phyloP scores from a whole-genome alignment of 1,139 yeast species.

The Geotrichum candidum region DNA sequence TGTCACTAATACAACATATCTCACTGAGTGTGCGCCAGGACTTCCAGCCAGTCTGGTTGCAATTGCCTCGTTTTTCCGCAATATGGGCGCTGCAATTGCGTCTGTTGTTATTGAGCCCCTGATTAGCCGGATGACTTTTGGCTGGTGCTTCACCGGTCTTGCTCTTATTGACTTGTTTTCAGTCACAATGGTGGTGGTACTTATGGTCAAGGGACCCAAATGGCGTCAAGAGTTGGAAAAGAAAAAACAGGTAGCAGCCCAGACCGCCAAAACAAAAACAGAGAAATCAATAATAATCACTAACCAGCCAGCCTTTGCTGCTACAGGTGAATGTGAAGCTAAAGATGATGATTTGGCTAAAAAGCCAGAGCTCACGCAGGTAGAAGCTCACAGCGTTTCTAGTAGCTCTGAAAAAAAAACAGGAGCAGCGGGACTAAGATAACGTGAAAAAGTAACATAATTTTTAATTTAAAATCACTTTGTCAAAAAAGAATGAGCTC shows the following conservation, averaged over 20 bases:
- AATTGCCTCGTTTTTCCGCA: conserved; percentile 50
- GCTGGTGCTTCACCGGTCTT: conserved; percentile 56
- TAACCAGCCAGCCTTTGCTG: not conserved
- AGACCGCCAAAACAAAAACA: not conserved
- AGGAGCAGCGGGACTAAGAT: not conserved
- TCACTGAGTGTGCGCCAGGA: conserved; percentile 48
- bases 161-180: conserved; percentile 42
- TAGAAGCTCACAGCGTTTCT: not conserved
- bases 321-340: not conserved
- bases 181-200: conserved; percentile 30
- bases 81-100: conserved; percentile 51
- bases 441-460: not conserved
- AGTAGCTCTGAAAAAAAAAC: not conserved
- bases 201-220: conserved; percentile 32
- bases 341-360: not conserved
- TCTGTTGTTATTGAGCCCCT: conserved; percentile 44
- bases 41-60: conserved; percentile 56
- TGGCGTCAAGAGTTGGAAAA: conserved; percentile 25
- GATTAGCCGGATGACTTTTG: conserved; percentile 45
- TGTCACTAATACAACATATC: conserved; percentile 51
- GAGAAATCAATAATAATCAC: not conserved
- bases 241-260: conserved; percentile 16
- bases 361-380: not conserved
- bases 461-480: not conserved
- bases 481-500: too few relatives aligned